A percentile compares a stretch with the other conserved stretches of the same genome.
Conservation (phyloP, 2,329 filamentous ascomycete genomes). For the Cordyceps javanica region DNA sequence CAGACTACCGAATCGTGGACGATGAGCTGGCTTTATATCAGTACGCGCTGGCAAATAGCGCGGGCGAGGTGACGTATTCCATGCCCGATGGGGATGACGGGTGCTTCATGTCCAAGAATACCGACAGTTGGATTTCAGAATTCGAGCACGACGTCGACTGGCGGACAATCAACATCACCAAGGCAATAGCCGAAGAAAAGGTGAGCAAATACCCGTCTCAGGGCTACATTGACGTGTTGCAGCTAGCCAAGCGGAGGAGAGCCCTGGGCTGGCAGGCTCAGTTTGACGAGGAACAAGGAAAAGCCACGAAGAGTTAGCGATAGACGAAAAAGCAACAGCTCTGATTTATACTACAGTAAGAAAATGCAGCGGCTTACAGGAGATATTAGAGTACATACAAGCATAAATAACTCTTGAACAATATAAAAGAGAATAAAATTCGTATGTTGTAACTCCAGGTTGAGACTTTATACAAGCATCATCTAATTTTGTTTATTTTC, state of each 20-base stretch:
- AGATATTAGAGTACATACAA: too few relatives aligned
- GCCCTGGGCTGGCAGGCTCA: conserved; percentile 4
- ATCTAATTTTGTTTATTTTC: too few relatives aligned
- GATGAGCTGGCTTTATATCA: not conserved
- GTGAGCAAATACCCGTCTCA: not conserved
- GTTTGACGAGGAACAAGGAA: not conserved
- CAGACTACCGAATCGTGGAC: not conserved
- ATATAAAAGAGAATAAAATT: too few relatives aligned
- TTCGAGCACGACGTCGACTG: not conserved
- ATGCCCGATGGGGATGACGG: not conserved
- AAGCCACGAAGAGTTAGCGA: not conserved
- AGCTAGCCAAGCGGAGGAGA: conserved; percentile 2
- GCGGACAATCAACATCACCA: conserved; percentile 1
- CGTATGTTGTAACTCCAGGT: too few relatives aligned
- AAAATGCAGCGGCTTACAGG: too few relatives aligned
- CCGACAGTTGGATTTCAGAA: not conserved
- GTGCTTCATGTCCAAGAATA: not conserved
- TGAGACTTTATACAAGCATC: too few relatives aligned
- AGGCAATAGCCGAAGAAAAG: not conserved
- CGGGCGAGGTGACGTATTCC: not conserved
- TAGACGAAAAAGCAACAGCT: not conserved
- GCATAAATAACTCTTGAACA: too few relatives aligned
- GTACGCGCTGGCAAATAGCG: not conserved
- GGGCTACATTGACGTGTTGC: not conserved
- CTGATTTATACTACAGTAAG: not conserved